A percentile compares a stretch with the other conserved stretches of the same genome.
Conservation (phyloP, 805 yeast genomes). For the Pichia nanzhaoensis region DNA sequence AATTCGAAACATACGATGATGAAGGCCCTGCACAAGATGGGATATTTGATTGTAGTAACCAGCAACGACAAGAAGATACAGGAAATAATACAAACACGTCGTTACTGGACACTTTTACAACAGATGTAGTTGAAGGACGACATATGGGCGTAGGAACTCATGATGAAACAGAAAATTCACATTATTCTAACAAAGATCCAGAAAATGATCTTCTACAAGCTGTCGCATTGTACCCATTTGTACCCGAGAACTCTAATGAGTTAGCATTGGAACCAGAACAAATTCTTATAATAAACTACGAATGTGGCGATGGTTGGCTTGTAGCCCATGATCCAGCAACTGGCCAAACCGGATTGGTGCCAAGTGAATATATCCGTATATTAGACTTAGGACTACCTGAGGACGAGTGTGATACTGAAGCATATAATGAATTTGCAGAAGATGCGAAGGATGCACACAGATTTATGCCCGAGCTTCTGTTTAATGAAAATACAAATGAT, state of each 20-base stretch:
- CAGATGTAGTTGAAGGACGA: not conserved
- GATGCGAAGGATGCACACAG: constrained; percentile 23
- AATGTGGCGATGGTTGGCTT: constrained; percentile 98
- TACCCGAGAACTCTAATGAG: constrained; percentile 93
- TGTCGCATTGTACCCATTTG: constrained; percentile 80
- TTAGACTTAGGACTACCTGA: constrained; percentile 25
- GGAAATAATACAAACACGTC: not conserved
- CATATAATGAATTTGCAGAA: constrained; percentile 27
- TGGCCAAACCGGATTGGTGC: constrained; percentile 86
- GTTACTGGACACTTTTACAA: not conserved
- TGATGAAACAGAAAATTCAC: not conserved
- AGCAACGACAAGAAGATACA: no score
- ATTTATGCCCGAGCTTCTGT: constrained; percentile 17
- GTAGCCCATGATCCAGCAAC: constrained; percentile 78
- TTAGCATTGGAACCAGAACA: constrained; percentile 75
- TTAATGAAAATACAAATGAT: constrained; percentile 6
- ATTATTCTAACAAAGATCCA: constrained; percentile 6
- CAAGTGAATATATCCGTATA: constrained; percentile 82
- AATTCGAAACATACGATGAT: not conserved
- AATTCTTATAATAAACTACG: constrained; percentile 72
- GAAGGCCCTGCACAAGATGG: not conserved
- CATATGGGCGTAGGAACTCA: not conserved
- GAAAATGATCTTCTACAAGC: constrained; percentile 39
- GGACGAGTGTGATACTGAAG: constrained; percentile 20
- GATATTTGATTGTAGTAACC: no score